Evolutionary conservation across 164 flowering plant genomes (phyloP).

Genomic region (Aristolochia fimbriata): DNA sequence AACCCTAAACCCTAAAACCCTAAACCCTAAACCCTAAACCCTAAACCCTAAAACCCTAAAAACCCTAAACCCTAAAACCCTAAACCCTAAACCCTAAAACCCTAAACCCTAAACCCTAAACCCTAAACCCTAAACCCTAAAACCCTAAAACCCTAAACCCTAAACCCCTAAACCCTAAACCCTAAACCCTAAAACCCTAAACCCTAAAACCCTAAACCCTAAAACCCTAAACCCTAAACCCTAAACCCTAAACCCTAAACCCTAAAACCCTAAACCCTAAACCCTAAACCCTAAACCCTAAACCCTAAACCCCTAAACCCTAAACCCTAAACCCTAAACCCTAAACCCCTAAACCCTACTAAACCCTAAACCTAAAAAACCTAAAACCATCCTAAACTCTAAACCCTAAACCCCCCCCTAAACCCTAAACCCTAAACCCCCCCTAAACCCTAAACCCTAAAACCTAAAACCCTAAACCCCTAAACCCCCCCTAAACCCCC

Average conservation of each 20-base stretch:
- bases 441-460: too few relatives aligned
- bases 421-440: conserved; percentile 4
- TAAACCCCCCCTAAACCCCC: conserved; percentile 3
- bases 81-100: conserved; percentile 1
- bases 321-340: background rate
- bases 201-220: conserved; percentile 5
- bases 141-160: conserved; percentile 2
- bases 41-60: conserved; percentile 1
- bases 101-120: background rate
- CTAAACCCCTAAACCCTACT: background rate
- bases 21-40: background rate
- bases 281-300: conserved; percentile 1
- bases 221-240: conserved; percentile 4
- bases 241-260: conserved; percentile 1
- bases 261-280: conserved; percentile 1
- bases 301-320: background rate
- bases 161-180: background rate
- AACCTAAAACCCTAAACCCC: conserved; percentile 1
- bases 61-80: conserved; percentile 6
- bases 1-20: background rate
- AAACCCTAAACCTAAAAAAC: background rate
- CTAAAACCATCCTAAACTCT: background rate
- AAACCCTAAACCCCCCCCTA: background rate
- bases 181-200: conserved; percentile 3
- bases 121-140: conserved; percentile 5